Conservation (phyloP, 1,139 yeast species). For the Blastobotrys ciferrii region DNA sequence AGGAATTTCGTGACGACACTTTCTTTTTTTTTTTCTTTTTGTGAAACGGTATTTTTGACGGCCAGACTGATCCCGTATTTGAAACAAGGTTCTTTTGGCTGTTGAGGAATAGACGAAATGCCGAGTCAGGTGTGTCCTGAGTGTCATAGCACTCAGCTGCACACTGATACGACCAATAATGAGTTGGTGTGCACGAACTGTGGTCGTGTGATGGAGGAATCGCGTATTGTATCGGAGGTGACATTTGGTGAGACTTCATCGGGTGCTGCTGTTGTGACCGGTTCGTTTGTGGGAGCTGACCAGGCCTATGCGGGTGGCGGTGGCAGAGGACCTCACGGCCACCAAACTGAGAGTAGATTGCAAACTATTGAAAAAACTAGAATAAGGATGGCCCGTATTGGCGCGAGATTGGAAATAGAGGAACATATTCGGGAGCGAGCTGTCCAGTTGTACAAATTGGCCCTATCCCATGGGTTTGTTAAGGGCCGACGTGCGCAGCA, state of each 20-base stretch:
- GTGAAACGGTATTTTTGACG: no score
- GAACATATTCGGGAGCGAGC: conserved; percentile 87
- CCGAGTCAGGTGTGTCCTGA: conserved; percentile 7
- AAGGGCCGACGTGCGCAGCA: conserved; percentile 95
- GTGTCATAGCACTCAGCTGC: conserved; percentile 13
- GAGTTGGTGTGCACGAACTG: conserved; percentile 78
- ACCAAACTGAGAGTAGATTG: conserved; percentile 71
- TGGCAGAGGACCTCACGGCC: conserved; percentile 52
- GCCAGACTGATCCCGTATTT: no score
- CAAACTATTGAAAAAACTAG: conserved; percentile 83
- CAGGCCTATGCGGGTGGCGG: conserved; percentile 72
- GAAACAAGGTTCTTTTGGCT: no score
- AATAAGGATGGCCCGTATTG: conserved; percentile 73
- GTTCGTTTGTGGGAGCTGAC: conserved; percentile 87
- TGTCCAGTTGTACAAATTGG: conserved; percentile 81
- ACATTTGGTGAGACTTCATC: conserved; percentile 87
- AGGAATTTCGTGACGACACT: not conserved
- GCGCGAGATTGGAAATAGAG: conserved; percentile 73
- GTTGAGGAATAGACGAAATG: conserved; percentile 1
- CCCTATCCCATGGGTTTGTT: conserved; percentile 82
- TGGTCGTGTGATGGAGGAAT: conserved; percentile 87
- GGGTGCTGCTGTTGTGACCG: conserved; percentile 96
- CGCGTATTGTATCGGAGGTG: conserved; percentile 92
- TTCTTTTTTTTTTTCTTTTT: no score
- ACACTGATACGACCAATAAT: conserved; percentile 8